Percentiles rank a stretch among this genome's conserved stretches.
phyloP scores from a whole-genome alignment of 306 rosid genomes.

The Gillenia trifoliata region DNA sequence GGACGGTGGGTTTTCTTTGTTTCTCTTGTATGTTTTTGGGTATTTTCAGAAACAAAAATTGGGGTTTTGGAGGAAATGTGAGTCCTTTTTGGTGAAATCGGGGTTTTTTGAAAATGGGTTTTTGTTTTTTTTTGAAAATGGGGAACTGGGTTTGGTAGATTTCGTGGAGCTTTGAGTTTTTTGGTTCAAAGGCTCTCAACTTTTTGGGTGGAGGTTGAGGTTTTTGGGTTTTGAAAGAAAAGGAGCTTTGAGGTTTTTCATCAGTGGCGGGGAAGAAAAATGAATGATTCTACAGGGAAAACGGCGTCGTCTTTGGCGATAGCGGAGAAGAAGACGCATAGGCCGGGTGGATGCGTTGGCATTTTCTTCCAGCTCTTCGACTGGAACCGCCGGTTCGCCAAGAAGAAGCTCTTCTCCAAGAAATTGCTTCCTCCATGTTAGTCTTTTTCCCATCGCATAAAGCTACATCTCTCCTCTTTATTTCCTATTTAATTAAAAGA shows the following conservation, averaged over 20 bases:
- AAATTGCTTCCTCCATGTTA: slow-evolving; percentile 76
- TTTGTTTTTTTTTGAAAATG: slow-evolving; percentile 21
- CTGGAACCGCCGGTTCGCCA: slow-evolving; percentile 76
- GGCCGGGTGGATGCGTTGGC: slow-evolving; percentile 78
- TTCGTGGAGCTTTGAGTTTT: slow-evolving; percentile 11
- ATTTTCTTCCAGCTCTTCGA: slow-evolving; percentile 91
- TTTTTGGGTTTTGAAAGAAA: not conserved
- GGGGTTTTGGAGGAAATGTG: slow-evolving; percentile 6
- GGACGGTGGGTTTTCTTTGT: not conserved
- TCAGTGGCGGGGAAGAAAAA: slow-evolving; percentile 23
- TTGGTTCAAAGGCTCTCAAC: not conserved
- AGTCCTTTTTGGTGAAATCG: not conserved
- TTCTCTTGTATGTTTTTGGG: not conserved
- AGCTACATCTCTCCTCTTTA: not conserved
- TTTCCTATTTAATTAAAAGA: not conserved
- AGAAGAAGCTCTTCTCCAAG: slow-evolving; percentile 81
- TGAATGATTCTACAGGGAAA: slow-evolving; percentile 56
- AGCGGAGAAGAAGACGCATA: slow-evolving; percentile 59
- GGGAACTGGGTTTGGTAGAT: slow-evolving; percentile 10
- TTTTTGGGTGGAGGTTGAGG: not conserved
- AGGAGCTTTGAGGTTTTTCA: not conserved
- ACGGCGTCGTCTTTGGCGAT: slow-evolving; percentile 53
- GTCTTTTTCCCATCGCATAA: not conserved
- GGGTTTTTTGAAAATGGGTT: not conserved
- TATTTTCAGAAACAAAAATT: not conserved